Base-by-base conservation (phyloP, 2,329 filamentous ascomycete species). In the Zymoseptoria crescenta region DNA sequence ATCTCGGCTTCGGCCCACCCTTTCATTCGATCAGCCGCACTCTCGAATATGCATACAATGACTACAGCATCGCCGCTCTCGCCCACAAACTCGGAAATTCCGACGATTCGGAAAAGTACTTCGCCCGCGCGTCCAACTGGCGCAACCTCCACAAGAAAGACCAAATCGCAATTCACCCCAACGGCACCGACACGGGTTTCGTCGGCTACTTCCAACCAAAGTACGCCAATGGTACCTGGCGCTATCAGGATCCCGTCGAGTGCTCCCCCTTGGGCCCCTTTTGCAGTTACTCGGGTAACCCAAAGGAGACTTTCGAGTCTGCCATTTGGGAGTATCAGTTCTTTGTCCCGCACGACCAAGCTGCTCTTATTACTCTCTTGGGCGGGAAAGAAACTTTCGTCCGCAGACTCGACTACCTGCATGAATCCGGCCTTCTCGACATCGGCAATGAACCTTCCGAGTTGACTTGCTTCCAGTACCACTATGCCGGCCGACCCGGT, bases 301-400 rank as follows among this genome's bases (percentile, higher is more conserved):
- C 74, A 0, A 78, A 80, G 2, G 87, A 89, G 72, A 90, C 87
- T 0, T 91, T 87, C 62, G 87, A 91, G 70, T 84, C 82, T 50
- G 85, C 83, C 56, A 77, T 82, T 2, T 91, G 87, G 87, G 82
- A 89, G 61, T 89, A 90, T 66, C 82, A 82, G 20, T 90, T 88
- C 63, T 77, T 74, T 49, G 75, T 76, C 0, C 76, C 76, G 0
- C 75, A 77, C 20, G 75, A 77, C 54, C 67, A 75, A 51, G 64
- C 68, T 0, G 68, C 68, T n/a, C 61, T 77, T 9, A 65, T 71
- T 13, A 59, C 68, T 75, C 77, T 21, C 2, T 64, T 76, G 1
- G 75, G 74, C 20, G 75, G 75, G 4, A 68, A 73, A 5, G 68
- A 72, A 3, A 64, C 67, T 0, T 78, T 77, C 49, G 59, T 77